Evolutionary conservation across 345 rosid genomes (phyloP), one percentile per base, ranked within the genome.

Genomic region (Moricandia arvensis): DNA sequence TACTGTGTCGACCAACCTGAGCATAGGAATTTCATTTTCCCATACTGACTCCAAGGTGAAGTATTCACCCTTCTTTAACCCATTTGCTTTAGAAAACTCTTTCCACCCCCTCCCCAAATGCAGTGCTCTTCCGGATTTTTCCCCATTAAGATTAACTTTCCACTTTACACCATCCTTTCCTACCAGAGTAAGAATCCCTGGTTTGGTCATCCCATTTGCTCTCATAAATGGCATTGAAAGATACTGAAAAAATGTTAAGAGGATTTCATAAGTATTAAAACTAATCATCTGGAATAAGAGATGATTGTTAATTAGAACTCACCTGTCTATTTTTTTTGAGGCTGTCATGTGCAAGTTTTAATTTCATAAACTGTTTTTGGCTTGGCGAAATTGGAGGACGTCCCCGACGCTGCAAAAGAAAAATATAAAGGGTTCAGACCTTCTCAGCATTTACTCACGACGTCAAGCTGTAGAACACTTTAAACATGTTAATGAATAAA

Each of bases 371-470:
- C 26, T 31, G 41, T 8, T 13, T 15, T 60, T 30, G 12, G 6
- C 38, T 59, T 27, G 18, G 21, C 1, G 31, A 55, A 55, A 12
- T 11, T 57, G 15, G 31, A 57, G 1, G 3, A 24, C 60, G 33
- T 57, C 31, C 60, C 31, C 60, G 60, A 24, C n/a, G 31, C 60
- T 59, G 66, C 74, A 59, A 45, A 51, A 43, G 31, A 43, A 21
- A 21, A 12, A 43, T 43, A 43, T 43, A 4, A 43, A 21, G 17
- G 18, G 30, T 27, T 59, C 41, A 69, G 11, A 17, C 41, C 43
- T 58, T 59, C 38, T 58, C 57, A 70, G 34, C 58, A 29, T 41
- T 59, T 59, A 8, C 58, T 58, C 74, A 69, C 13, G 27, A 37
- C 26, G 45, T 37, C 21, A 69, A 69, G 11, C 8, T 55, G 26